Base-by-base conservation (phyloP, 257 asterid species). In the Salvia hispanica region DNA sequence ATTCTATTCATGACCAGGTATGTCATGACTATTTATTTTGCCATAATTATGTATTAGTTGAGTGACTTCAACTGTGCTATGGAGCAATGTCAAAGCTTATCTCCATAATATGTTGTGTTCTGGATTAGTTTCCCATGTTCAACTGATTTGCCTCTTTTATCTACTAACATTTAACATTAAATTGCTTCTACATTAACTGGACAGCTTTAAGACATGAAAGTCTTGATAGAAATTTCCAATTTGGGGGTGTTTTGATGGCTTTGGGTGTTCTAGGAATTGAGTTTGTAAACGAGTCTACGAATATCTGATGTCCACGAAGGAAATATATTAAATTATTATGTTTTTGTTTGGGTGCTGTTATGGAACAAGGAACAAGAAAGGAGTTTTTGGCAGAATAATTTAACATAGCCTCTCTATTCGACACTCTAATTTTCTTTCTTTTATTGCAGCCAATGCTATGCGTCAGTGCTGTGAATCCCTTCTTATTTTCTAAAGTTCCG, bases 381-480 rank as follows among this genome's bases (percentile, higher is more conserved):
- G 21, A 33, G 58, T 31, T 45, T 34, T 18, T 36, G 40, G 16
- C 51, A 46, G 16, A 47, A 58, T 16, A 69, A 46, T 5, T 14
- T 11, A 16, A 14, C 59, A 55, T 67, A 69, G 44, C 69, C 34
- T 69, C 53, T 59, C 8, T 9, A 21, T 43, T 12, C 34, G 2
- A 14, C 54, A 58, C 39, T 71, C 67, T 66, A 40, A 71, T 64
- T 67, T 33, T 77, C 39, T 71, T 69, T 72, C 46, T 54, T 62
- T 37, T 77, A 67, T 75, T 83, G 85, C 94, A 93, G 99, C 99
- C 99, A 74, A 93, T 93, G 99, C 94, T 93, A 37, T 93, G 97
- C 78, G 99, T 88, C 73, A 80, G 99, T 85, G 99, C 97, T 39
- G 92, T 93, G 58, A 93, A 91, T 58, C 99, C 99, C 13, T 81